Conservation (phyloP, 768 basidiomycete genomes). For the Roridomyces roridus region DNA sequence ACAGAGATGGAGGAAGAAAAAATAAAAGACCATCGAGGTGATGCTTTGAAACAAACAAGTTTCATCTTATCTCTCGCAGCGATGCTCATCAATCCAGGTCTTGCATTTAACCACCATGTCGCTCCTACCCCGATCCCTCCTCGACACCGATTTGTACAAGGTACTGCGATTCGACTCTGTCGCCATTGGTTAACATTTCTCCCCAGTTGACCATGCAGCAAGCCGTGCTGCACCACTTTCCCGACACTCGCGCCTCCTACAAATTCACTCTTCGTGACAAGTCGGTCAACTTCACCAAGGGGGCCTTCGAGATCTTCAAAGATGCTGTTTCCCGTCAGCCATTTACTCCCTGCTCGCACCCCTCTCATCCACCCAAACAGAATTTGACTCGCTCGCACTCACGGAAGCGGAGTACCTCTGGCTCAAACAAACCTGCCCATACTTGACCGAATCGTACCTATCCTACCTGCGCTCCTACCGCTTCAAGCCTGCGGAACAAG, state of each 20-base stretch:
- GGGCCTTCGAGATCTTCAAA: slow-evolving; percentile 66
- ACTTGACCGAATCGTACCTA: slow-evolving; percentile 74
- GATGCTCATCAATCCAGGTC: not conserved
- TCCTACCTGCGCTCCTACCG: slow-evolving; percentile 73
- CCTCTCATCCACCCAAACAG: slow-evolving; percentile 44
- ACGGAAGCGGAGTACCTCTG: slow-evolving; percentile 68
- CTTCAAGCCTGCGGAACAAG: slow-evolving; percentile 73
- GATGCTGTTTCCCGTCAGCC: slow-evolving; percentile 61
- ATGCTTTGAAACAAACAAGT: not conserved
- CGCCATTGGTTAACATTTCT: not conserved
- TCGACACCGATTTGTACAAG: slow-evolving; percentile 97
- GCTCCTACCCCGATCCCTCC: slow-evolving; percentile 59
- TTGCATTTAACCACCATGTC: slow-evolving; percentile 40
- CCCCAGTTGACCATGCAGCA: slow-evolving; percentile 93
- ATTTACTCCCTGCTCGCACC: not conserved
- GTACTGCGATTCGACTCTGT: slow-evolving; percentile 40
- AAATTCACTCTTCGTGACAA: slow-evolving; percentile 82
- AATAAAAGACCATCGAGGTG: slow-evolving; percentile 5
- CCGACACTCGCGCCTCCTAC: slow-evolving; percentile 72
- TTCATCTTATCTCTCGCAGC: not conserved
- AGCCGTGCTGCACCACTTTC: slow-evolving; percentile 81
- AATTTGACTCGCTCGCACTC: slow-evolving; percentile 67
- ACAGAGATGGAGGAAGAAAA: slow-evolving; percentile 9
- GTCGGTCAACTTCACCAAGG: slow-evolving; percentile 66
- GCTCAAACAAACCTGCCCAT: slow-evolving; percentile 75